Percentiles rank a stretch among this genome's conserved stretches.
phyloP scores from a whole-genome alignment of 495 filamentous ascomycete species.

The Chaetomium fimeti region DNA sequence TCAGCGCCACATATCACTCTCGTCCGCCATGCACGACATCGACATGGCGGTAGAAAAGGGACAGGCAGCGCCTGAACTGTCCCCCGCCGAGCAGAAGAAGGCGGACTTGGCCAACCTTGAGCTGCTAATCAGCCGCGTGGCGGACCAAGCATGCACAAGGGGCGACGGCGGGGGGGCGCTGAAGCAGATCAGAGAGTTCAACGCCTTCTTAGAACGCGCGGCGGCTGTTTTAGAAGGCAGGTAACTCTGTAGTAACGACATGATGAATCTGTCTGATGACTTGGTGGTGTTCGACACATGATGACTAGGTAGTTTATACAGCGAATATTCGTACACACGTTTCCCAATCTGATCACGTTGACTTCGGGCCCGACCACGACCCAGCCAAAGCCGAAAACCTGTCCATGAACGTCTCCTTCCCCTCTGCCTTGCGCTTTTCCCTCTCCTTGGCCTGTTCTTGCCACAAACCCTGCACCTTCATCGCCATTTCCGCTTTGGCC shows the following conservation, averaged over 20 bases:
- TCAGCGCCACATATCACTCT: constrained; percentile 51
- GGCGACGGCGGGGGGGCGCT: constrained; percentile 50
- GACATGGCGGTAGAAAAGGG: constrained; percentile 53
- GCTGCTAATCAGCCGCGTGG: constrained; percentile 48
- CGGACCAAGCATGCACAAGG: constrained; percentile 44
- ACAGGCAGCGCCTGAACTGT: constrained; percentile 40
- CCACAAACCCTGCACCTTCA: constrained; percentile 54
- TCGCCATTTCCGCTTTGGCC: constrained; percentile 55
- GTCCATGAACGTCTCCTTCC: constrained; percentile 54
- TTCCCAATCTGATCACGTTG: not conserved
- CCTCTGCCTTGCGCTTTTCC: constrained; percentile 58
- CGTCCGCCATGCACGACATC: constrained; percentile 55
- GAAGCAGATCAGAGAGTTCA: constrained; percentile 56
- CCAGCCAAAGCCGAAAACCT: constrained; percentile 34
- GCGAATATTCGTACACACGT: constrained; percentile 16
- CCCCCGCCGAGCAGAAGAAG: constrained; percentile 39
- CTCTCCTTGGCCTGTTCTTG: constrained; percentile 58
- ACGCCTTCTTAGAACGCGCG: constrained; percentile 55
- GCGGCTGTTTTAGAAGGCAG: constrained; percentile 50
- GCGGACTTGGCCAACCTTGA: constrained; percentile 50
- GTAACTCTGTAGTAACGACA: constrained; percentile 18
- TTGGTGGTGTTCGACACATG: constrained; percentile 10
- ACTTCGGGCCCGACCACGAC: constrained; percentile 9
- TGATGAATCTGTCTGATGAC: constrained; percentile 11
- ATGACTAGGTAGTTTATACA: constrained; percentile 16